Conservation (phyloP, 1,139 yeast genomes). For the Wickerhamomyces sp. region DNA sequence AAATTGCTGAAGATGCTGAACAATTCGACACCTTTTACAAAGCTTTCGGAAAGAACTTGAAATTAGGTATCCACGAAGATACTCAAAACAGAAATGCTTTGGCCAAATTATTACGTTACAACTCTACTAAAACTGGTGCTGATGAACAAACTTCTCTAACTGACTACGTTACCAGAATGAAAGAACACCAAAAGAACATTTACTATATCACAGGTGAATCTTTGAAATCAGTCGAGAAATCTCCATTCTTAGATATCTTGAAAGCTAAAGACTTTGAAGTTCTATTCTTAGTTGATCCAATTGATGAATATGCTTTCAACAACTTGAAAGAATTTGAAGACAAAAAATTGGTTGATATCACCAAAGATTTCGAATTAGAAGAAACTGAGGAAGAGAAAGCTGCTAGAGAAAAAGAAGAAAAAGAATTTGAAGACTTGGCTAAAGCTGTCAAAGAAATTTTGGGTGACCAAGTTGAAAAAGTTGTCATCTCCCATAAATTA, state of each 20-base stretch:
- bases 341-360: constrained; percentile 97
- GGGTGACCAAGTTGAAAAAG: constrained; percentile 99
- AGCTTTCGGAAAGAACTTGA: constrained; percentile 97
- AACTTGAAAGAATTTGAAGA: constrained; percentile 99
- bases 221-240: constrained; percentile 94
- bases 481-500: constrained; percentile 95
- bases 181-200: constrained; percentile 99
- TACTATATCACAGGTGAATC: constrained; percentile 99
- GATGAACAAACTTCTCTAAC: constrained; percentile 93
- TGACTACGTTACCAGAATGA: constrained; percentile 99
- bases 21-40: constrained; percentile 98
- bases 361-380: constrained; percentile 98
- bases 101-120: constrained; percentile 94
- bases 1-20: constrained; percentile 98
- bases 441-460: constrained; percentile 94
- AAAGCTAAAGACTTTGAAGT: constrained; percentile 99
- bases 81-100: constrained; percentile 94
- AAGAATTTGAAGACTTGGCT: constrained; percentile 90
- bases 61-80: constrained; percentile 99
- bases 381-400: constrained; percentile 98
- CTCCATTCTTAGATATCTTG: constrained; percentile 98
- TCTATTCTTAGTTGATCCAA: constrained; percentile 96
- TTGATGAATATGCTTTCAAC: constrained; percentile 99
- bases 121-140: constrained; percentile 92
- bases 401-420: constrained; percentile 86